phyloP scores from a whole-genome alignment of 495 filamentous ascomycete genomes.

The Hypomontagnella submonticulosa region DNA sequence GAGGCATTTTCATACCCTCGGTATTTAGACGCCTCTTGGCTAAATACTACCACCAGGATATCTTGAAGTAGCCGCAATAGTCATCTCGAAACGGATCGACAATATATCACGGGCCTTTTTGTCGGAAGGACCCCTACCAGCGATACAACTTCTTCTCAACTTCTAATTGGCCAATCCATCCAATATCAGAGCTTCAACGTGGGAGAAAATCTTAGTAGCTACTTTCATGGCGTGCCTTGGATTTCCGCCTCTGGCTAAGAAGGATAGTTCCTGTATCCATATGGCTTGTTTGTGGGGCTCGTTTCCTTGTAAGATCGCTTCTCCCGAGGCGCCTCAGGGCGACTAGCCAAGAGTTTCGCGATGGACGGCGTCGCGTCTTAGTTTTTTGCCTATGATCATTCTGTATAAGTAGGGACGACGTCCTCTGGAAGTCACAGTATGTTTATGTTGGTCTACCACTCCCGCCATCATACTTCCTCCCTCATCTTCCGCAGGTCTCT shows the following conservation, averaged over 20 bases:
- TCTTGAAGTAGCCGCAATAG: constrained; percentile 35
- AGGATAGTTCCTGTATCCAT: constrained; percentile 14
- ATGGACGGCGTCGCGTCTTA: constrained; percentile 23
- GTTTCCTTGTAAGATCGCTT: constrained; percentile 24
- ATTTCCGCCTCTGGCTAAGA: constrained; percentile 29
- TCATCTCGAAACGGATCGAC: constrained; percentile 46
- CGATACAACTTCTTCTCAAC: constrained; percentile 22
- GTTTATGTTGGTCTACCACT: constrained; percentile 23
- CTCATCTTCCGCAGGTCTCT: constrained; percentile 33
- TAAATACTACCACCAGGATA: constrained; percentile 29
- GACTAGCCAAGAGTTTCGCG: constrained; percentile 41
- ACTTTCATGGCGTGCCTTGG: constrained; percentile 28
- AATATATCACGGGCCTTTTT: constrained; percentile 40
- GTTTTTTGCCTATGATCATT: constrained; percentile 7
- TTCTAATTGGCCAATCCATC: constrained; percentile 39
- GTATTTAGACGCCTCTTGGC: constrained; percentile 28
- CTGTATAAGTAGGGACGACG: constrained; percentile 40
- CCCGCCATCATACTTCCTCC: constrained; percentile 27
- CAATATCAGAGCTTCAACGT: constrained; percentile 33
- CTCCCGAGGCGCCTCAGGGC: constrained; percentile 32
- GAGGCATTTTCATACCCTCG: constrained; percentile 41
- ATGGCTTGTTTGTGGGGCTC: constrained; percentile 23
- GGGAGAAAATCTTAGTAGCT: constrained; percentile 36
- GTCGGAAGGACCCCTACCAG: constrained; percentile 37
- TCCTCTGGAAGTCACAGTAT: constrained; percentile 21